A percentile compares a stretch with the other conserved stretches of the same genome.
These are phyloP conservation scores for Pseudogymnoascus sp. DNA, from an alignment of 2,329 filamentous ascomycete genomes.

Conservation along the genomic window DNA sequence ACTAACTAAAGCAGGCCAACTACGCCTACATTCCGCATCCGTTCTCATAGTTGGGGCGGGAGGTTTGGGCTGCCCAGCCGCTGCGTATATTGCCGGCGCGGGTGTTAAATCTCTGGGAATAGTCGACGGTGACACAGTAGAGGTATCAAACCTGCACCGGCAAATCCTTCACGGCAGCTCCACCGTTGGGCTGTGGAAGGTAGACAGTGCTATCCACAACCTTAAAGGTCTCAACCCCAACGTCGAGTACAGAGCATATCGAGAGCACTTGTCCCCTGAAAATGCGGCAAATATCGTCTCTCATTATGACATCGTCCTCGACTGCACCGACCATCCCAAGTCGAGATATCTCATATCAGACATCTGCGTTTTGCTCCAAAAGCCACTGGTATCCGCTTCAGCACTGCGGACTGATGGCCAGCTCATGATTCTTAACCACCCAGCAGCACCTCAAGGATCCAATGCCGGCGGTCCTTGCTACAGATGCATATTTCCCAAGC, in stretches of 20 bases:
- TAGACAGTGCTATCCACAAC: conserved; percentile 62
- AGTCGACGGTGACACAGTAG: conserved; percentile 80
- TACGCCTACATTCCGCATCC: conserved; percentile 57
- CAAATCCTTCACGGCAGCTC: conserved; percentile 73
- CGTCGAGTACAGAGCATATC: conserved; percentile 54
- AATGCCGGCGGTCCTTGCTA: conserved; percentile 72
- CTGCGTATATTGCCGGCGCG: conserved; percentile 84
- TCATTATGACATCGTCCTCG: conserved; percentile 74
- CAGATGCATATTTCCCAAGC: conserved; percentile 81
- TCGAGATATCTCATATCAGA: conserved; percentile 91
- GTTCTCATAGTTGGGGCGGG: conserved; percentile 82
- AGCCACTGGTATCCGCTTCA: conserved; percentile 80
- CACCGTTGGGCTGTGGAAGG: conserved; percentile 68
- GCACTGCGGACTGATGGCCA: conserved; percentile 85
- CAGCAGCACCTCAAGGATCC: conserved; percentile 52
- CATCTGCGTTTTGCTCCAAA: conserved; percentile 68
- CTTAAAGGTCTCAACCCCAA: conserved; percentile 64
- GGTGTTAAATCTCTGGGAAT: conserved; percentile 78
- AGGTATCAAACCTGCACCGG: conserved; percentile 83
- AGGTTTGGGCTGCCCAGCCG: conserved; percentile 84
- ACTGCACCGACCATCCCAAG: conserved; percentile 91
- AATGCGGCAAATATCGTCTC: conserved; percentile 59
- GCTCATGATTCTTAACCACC: conserved; percentile 78
- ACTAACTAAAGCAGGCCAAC: conserved; percentile 51
- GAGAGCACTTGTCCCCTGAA: conserved; percentile 55